Evolutionary conservation across 164 flowering plant species (phyloP).

Genomic region (Magnolia officinalis): DNA sequence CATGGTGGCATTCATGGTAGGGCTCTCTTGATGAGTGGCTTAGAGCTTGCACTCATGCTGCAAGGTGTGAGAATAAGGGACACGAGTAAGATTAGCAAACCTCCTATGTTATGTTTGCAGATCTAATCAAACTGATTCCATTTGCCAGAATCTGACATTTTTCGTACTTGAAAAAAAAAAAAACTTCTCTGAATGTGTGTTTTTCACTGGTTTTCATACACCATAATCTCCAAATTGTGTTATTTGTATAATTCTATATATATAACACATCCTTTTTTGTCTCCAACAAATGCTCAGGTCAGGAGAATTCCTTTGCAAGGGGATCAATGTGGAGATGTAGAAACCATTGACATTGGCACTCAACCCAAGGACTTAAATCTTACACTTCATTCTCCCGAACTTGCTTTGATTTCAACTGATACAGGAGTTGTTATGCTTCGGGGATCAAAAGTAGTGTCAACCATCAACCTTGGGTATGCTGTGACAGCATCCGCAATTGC

Average conservation of each 20-base stretch:
- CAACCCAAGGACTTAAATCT: constrained; percentile 86
- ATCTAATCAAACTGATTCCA: neutral
- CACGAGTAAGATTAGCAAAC: neutral
- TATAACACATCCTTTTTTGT: neutral
- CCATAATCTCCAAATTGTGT: neutral
- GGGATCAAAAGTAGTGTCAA: constrained; percentile 65
- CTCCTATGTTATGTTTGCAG: neutral
- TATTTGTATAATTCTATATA: neutral
- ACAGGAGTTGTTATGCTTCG: constrained; percentile 75
- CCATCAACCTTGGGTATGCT: constrained; percentile 62
- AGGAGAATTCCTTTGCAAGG: constrained; percentile 61
- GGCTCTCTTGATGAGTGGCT: neutral
- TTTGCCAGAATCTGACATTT: too few relatives aligned
- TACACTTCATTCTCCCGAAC: constrained; percentile 57
- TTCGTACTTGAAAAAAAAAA: too few relatives aligned
- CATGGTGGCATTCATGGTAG: too few relatives aligned
- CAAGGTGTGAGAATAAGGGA: neutral
- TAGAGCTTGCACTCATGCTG: neutral
- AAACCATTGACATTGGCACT: constrained; percentile 62
- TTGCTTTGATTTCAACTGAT: constrained; percentile 68
- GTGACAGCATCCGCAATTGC: constrained; percentile 75
- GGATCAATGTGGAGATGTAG: constrained; percentile 76
- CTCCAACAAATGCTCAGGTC: constrained; percentile 34
- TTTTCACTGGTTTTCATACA: neutral
- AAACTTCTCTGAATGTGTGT: too few relatives aligned